Evolutionary conservation across 495 filamentous ascomycete genomes (phyloP).

Genomic region (Trichoderma gamsii): DNA sequence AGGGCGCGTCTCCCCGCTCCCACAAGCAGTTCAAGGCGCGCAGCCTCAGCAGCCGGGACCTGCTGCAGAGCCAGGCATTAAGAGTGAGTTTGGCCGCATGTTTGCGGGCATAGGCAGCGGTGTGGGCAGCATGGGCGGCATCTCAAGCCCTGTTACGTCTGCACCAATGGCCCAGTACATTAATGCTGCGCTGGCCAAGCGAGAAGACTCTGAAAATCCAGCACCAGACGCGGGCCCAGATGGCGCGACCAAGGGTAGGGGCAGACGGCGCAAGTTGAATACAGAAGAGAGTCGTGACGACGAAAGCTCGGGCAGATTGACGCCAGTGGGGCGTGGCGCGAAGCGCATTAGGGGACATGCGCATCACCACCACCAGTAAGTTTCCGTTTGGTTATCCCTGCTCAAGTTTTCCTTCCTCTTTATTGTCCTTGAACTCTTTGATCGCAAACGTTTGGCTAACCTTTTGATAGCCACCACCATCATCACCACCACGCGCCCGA

Average conservation of each 20-base stretch:
- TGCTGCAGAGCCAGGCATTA: slow-evolving; percentile 74
- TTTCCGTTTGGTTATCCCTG: too few relatives aligned
- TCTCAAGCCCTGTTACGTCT: slow-evolving; percentile 45
- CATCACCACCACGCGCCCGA: slow-evolving; percentile 66
- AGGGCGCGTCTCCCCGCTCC: slow-evolving; percentile 68
- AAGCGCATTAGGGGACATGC: slow-evolving; percentile 55
- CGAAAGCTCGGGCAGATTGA: slow-evolving; percentile 50
- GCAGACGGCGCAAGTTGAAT: slow-evolving; percentile 55
- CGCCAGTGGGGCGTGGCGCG: slow-evolving; percentile 48
- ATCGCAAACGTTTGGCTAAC: slow-evolving; percentile 20
- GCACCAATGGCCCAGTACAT: slow-evolving; percentile 38
- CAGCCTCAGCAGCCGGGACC: slow-evolving; percentile 71
- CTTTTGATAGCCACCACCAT: slow-evolving; percentile 61
- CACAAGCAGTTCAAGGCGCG: slow-evolving; percentile 87
- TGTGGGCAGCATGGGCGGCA: slow-evolving; percentile 68
- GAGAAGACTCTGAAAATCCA: slow-evolving; percentile 41
- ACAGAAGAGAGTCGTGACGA: slow-evolving; percentile 53
- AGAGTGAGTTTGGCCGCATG: slow-evolving; percentile 85
- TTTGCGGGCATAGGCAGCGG: slow-evolving; percentile 89
- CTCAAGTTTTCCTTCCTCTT: too few relatives aligned
- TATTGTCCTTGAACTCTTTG: too few relatives aligned
- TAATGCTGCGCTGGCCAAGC: slow-evolving; percentile 31
- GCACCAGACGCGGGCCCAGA: slow-evolving; percentile 31
- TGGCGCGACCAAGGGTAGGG: slow-evolving; percentile 28
- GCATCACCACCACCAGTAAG: slow-evolving; percentile 60